These are phyloP conservation scores for Hyaloscypha variabilis DNA, from an alignment of 495 filamentous ascomycete species.

Conservation along the genomic window DNA sequence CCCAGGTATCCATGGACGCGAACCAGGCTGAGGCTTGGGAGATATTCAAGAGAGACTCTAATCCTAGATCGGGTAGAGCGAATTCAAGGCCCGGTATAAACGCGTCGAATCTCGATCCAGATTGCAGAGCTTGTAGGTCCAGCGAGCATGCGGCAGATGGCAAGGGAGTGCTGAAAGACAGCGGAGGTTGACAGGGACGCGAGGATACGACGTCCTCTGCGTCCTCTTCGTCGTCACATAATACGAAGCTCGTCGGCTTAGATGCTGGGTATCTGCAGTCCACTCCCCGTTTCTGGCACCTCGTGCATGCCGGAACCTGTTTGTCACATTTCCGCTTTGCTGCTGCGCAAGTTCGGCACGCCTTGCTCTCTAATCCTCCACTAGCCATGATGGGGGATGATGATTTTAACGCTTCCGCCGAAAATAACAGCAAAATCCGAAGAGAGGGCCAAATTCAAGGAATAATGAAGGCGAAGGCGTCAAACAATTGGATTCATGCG, in stretches of 20 bases:
- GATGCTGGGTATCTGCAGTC: slow-evolving; percentile 6
- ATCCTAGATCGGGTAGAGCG: background rate
- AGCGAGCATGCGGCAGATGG: background rate
- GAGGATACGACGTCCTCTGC: background rate
- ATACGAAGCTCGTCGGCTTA: background rate
- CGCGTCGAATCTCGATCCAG: too few relatives aligned
- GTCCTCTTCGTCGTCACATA: background rate
- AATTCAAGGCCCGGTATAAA: too few relatives aligned
- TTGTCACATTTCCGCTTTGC: slow-evolving; percentile 11
- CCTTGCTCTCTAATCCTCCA: too few relatives aligned
- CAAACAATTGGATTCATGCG: too few relatives aligned
- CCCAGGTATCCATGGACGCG: slow-evolving; percentile 4
- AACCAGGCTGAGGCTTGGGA: background rate
- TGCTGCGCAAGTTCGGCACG: slow-evolving; percentile 5
- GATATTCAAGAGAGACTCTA: background rate
- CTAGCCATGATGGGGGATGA: too few relatives aligned
- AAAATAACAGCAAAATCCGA: too few relatives aligned
- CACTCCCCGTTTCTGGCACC: slow-evolving; percentile 3
- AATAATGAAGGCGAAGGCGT: too few relatives aligned
- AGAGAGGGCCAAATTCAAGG: too few relatives aligned
- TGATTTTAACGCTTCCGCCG: too few relatives aligned
- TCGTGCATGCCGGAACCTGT: slow-evolving; percentile 1
- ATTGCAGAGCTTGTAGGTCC: background rate
- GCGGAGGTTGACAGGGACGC: background rate
- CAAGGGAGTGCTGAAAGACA: background rate